These are phyloP conservation scores for Psophocarpus tetragonolobus DNA, from an alignment of 306 rosid species.

Conservation along the genomic window DNA sequence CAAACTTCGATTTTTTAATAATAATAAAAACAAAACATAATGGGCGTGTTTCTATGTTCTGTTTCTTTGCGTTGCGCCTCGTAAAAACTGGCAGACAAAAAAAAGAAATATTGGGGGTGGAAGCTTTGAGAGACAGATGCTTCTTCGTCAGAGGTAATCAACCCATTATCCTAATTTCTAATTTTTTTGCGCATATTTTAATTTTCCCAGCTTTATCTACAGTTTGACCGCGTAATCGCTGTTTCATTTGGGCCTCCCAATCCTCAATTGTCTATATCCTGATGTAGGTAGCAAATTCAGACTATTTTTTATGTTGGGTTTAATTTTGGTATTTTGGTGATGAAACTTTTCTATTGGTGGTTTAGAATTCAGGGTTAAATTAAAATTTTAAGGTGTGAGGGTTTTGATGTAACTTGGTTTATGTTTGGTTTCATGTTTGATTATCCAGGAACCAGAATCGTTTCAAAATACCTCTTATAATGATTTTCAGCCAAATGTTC, in stretches of 20 bases:
- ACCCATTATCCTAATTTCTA: conserved; percentile 1
- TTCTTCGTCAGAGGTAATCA: conserved; percentile 33
- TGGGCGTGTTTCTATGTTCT: neutral
- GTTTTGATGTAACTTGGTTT: neutral
- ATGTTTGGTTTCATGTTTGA: neutral
- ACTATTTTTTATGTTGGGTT: conserved; percentile 3
- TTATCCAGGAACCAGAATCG: neutral
- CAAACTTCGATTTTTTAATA: neutral
- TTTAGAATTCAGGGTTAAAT: conserved; percentile 8
- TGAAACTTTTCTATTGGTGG: conserved; percentile 25
- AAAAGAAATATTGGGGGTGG: neutral
- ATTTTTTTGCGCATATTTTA: neutral
- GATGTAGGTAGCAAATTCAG: neutral
- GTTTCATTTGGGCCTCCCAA: neutral
- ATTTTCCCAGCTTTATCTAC: neutral
- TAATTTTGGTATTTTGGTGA: neutral
- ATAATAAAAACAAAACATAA: neutral
- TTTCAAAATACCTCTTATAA: neutral
- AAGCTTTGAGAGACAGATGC: neutral
- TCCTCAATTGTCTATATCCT: neutral
- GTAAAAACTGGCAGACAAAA: conserved; percentile 20
- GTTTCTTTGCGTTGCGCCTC: conserved; percentile 33
- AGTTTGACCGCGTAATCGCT: conserved; percentile 17
- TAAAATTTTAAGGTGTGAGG: neutral
- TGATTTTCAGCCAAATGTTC: neutral